Percentiles rank a stretch among this genome's conserved stretches.
Evolutionary conservation across 208 protist species (phyloP).

Genomic region (Crithidia bombi): DNA sequence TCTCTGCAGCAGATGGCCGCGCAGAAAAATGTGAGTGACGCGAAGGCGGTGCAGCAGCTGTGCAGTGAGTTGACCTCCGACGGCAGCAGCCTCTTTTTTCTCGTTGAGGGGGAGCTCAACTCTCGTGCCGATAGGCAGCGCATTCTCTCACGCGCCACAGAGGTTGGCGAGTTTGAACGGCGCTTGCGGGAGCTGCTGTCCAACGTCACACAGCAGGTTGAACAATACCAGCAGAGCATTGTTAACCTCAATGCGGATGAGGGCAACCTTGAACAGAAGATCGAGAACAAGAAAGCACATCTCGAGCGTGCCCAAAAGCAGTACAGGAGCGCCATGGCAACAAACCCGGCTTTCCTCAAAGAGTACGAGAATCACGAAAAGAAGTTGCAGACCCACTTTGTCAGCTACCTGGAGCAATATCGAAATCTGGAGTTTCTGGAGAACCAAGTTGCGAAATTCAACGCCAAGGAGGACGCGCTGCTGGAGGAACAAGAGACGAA

Average conservation of each 20-base stretch:
- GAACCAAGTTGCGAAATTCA: constrained; percentile 88
- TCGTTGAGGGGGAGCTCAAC: constrained; percentile 84
- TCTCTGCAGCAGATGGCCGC: constrained; percentile 85
- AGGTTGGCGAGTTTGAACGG: constrained; percentile 93
- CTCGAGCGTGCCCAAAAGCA: constrained; percentile 94
- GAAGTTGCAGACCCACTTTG: constrained; percentile 92
- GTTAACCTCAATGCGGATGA: constrained; percentile 89
- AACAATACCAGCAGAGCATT: constrained; percentile 85
- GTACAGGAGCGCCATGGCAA: constrained; percentile 85
- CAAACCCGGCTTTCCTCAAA: constrained; percentile 94
- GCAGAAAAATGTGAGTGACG: constrained; percentile 82
- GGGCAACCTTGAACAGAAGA: constrained; percentile 94
- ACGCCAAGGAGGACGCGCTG: constrained; percentile 83
- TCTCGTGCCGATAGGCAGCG: constrained; percentile 74
- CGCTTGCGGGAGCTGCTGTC: constrained; percentile 80
- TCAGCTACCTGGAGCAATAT: constrained; percentile 94
- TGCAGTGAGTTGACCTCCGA: constrained; percentile 90
- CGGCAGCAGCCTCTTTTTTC: constrained; percentile 89
- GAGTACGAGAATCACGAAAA: constrained; percentile 94
- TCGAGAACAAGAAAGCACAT: constrained; percentile 95
- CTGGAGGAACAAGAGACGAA: constrained; percentile 89
- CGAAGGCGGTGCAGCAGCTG: constrained; percentile 88
- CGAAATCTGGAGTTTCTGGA: constrained; percentile 95
- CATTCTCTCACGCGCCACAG: constrained; percentile 83
- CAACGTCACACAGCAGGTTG: constrained; percentile 78